Percentiles rank a stretch among this genome's conserved stretches.
phyloP scores from a whole-genome alignment of 805 yeast genomes.

The Blastobotrys robertii region DNA sequence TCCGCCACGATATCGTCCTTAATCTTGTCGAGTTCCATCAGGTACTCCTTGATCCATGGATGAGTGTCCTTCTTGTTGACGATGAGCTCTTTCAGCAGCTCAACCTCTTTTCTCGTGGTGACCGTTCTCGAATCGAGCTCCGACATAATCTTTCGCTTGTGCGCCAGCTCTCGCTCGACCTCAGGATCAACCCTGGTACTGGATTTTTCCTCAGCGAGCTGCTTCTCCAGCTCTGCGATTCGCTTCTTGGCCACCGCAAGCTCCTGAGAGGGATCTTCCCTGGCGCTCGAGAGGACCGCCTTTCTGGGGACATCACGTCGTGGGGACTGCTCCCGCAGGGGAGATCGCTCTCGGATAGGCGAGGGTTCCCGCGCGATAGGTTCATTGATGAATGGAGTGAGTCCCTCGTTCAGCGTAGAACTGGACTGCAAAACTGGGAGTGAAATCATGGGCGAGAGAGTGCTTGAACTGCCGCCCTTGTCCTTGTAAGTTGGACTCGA shows the following conservation, averaged over 20 bases:
- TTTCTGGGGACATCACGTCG: constrained; percentile 1
- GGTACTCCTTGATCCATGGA: constrained; percentile 22
- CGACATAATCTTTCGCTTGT: constrained; percentile 28
- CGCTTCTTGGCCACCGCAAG: constrained; percentile 21
- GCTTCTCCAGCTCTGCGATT: constrained; percentile 21
- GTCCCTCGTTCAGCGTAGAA: constrained; percentile 1
- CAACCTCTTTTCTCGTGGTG: constrained; percentile 31
- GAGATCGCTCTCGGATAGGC: not conserved
- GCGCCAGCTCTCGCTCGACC: constrained; percentile 16
- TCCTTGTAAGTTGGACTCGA: too few relatives aligned
- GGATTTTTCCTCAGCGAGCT: constrained; percentile 6
- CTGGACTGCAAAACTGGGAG: not conserved
- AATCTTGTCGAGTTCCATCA: constrained; percentile 39
- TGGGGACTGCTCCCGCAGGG: not conserved
- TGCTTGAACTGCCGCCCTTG: too few relatives aligned
- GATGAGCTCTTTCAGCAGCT: constrained; percentile 33
- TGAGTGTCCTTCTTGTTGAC: constrained; percentile 19
- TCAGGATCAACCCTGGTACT: not conserved
- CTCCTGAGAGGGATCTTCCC: constrained; percentile 6
- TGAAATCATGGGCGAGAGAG: constrained; percentile 1
- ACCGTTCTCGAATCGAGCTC: constrained; percentile 27
- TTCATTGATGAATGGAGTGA: constrained; percentile 2
- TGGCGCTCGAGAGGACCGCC: not conserved
- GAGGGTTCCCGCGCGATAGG: constrained; percentile 1
- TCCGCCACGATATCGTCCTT: constrained; percentile 41